Evolutionary conservation across 139 green algal species (phyloP).

Genomic region (Micractinium conductrix): DNA sequence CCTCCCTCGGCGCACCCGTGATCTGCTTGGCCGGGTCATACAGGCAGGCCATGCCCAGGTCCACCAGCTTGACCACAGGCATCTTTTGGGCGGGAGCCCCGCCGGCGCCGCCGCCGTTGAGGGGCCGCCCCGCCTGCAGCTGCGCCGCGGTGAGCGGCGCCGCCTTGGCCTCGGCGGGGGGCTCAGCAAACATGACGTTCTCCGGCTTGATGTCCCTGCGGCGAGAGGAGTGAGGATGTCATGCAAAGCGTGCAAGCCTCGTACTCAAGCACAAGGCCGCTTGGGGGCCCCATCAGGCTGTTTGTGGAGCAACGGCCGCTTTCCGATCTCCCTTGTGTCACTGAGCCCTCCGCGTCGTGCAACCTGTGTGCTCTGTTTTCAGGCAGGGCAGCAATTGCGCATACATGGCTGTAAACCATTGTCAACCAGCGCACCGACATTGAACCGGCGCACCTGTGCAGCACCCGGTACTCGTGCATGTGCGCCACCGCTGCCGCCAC

Average conservation of each 20-base stretch:
- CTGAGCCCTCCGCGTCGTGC: no score
- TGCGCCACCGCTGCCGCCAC: constrained; percentile 45
- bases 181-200: constrained; percentile 59
- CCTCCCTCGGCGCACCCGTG: constrained; percentile 4
- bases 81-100: not conserved
- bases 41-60: constrained; percentile 58
- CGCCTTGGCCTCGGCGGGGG: not conserved
- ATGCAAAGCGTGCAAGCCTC: not conserved
- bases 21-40: constrained; percentile 34
- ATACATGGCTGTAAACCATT: no score
- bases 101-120: not conserved
- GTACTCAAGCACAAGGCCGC: no score
- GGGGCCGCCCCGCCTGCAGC: not conserved
- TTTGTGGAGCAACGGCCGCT: no score
- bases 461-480: constrained; percentile 51
- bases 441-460: constrained; percentile 51
- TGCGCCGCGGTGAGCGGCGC: constrained; percentile 23
- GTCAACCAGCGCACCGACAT: no score
- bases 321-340: no score
- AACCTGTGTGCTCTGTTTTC: no score
- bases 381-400: no score
- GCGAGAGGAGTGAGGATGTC: not conserved
- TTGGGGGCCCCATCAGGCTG: no score
- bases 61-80: constrained; percentile 56
- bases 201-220: constrained; percentile 67